Evolutionary conservation across 495 filamentous ascomycete genomes (phyloP).

Genomic region (Articulospora tetracladia): DNA sequence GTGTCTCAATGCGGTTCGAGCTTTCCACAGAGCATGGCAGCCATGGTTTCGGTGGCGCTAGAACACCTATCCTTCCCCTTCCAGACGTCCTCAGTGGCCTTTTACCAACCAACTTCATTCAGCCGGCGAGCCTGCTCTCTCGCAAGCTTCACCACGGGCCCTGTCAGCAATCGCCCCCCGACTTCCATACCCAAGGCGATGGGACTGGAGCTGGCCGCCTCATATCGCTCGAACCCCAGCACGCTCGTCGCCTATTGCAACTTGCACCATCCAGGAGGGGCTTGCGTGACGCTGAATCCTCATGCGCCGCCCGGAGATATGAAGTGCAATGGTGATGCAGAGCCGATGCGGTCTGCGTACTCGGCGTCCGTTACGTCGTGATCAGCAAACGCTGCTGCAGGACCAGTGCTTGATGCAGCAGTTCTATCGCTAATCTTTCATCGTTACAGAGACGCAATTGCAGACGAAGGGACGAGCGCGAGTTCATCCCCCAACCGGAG

Average conservation of each 20-base stretch:
- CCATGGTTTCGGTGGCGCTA: too few species aligned
- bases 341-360: background rate
- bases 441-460: background rate
- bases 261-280: background rate
- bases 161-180: slow-evolving; percentile 5
- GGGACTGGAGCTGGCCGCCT: background rate
- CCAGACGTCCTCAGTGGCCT: too few species aligned
- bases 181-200: slow-evolving; percentile 16
- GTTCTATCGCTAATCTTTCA: too few species aligned
- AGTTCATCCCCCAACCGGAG: background rate
- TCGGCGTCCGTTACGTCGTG: background rate
- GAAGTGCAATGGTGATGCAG: background rate
- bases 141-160: slow-evolving; percentile 2
- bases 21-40: too few species aligned
- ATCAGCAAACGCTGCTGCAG: background rate
- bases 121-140: background rate
- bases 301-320: background rate
- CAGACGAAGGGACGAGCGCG: background rate
- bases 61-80: too few species aligned
- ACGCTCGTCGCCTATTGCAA: background rate
- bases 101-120: background rate
- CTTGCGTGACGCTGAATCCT: background rate
- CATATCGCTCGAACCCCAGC: background rate
- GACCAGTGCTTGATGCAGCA: too few species aligned
- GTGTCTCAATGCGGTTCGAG: too few species aligned